A percentile compares a stretch with the other conserved stretches of the same genome.
phyloP scores from a whole-genome alignment of 140 eudicot species.

The Erigeron philadelphicus region DNA sequence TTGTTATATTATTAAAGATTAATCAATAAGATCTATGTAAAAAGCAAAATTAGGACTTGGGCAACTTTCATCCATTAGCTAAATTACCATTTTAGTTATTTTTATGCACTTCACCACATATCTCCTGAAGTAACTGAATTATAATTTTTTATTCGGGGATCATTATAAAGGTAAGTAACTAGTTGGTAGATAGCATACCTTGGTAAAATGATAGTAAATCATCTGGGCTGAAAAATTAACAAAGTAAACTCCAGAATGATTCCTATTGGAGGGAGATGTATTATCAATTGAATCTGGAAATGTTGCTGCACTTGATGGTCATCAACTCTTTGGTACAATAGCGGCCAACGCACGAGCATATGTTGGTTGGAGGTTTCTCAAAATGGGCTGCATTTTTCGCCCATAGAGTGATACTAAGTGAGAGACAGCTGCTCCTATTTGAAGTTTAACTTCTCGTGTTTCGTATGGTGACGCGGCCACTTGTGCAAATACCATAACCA shows the following conservation, averaged over 20 bases:
- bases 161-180: neutral
- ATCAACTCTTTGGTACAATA: constrained; percentile 55
- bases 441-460: constrained; percentile 68
- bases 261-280: neutral
- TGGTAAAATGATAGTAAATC: neutral
- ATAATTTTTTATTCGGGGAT: neutral
- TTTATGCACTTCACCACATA: too few species aligned
- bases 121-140: too few species aligned
- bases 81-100: too few species aligned
- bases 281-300: neutral
- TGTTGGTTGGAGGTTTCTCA: constrained; percentile 60
- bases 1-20: too few species aligned
- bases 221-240: neutral
- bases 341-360: constrained; percentile 85
- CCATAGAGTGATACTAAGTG: constrained; percentile 74
- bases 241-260: neutral
- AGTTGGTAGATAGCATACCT: constrained; percentile 2
- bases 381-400: constrained; percentile 61
- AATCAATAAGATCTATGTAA: too few species aligned
- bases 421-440: constrained; percentile 69
- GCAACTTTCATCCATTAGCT: too few species aligned
- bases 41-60: too few species aligned
- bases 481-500: constrained; percentile 70
- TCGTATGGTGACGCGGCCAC: constrained; percentile 73
- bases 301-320: constrained; percentile 1